Conservation (phyloP, 148 eudicot genomes). For the Rhododendron kiyosumense region DNA sequence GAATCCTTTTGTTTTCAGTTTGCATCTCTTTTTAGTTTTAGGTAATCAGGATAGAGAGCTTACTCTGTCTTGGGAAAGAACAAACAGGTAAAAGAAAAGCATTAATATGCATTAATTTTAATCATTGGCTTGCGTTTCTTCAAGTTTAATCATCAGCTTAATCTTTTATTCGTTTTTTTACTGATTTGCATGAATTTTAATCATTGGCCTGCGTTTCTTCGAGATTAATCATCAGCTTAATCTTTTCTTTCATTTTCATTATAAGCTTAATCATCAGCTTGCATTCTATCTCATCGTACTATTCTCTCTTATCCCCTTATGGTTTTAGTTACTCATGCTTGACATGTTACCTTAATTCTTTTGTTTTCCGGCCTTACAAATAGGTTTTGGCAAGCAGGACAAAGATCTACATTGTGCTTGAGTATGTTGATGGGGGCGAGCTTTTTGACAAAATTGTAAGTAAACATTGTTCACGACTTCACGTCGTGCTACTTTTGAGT, state of each 20-base stretch:
- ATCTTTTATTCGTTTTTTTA: background rate
- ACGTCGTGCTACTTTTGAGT: background rate
- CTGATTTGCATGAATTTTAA: background rate
- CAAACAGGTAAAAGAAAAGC: background rate
- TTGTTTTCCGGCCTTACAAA: slow-evolving; percentile 4
- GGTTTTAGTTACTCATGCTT: background rate
- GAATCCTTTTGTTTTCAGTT: background rate
- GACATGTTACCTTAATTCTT: slow-evolving; percentile 3
- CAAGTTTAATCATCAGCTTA: background rate
- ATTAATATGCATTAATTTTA: background rate
- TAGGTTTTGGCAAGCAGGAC: slow-evolving; percentile 96
- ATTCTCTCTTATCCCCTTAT: background rate
- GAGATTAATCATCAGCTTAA: background rate
- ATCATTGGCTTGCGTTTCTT: background rate
- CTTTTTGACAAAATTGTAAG: slow-evolving; percentile 85
- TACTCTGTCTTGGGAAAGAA: background rate
- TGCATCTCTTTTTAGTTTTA: background rate
- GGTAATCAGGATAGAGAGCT: background rate
- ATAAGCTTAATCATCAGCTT: background rate
- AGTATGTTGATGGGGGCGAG: slow-evolving; percentile 82
- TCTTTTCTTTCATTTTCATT: background rate
- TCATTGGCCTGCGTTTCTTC: background rate
- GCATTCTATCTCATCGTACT: background rate
- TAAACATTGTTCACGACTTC: background rate
- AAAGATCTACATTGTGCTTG: slow-evolving; percentile 88